Evolutionary conservation across 1,284 basidiomycete species (phyloP).

Genomic region (Puccinia horiana): DNA sequence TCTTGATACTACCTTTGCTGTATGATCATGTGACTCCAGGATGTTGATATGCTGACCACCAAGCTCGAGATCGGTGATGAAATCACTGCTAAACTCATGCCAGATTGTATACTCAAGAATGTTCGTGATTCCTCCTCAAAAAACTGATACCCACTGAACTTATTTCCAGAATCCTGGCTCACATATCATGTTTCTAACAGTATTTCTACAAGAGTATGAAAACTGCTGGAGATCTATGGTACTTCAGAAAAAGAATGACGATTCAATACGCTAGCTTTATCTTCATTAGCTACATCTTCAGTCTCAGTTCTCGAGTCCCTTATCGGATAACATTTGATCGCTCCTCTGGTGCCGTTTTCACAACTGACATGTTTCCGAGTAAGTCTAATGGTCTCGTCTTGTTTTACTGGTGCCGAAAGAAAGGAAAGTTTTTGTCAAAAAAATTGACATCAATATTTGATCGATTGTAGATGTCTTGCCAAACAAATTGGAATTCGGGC

Average conservation of each 20-base stretch:
- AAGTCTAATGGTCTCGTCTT: slow-evolving; percentile 53
- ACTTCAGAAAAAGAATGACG: slow-evolving; percentile 95
- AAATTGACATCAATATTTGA: slow-evolving; percentile 12
- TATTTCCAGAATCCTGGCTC: slow-evolving; percentile 2
- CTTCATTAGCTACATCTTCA: slow-evolving; percentile 90
- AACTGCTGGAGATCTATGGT: slow-evolving; percentile 84
- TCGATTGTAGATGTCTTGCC: slow-evolving; percentile 60
- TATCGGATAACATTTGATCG: slow-evolving; percentile 84
- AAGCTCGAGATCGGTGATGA: slow-evolving; percentile 91
- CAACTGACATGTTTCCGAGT: slow-evolving; percentile 87
- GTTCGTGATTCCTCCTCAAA: slow-evolving; percentile 62
- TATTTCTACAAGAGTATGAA: slow-evolving; percentile 87
- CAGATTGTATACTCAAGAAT: slow-evolving; percentile 80
- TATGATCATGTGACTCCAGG: neutral
- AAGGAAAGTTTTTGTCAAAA: neutral
- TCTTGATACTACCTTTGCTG: neutral
- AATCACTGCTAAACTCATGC: slow-evolving; percentile 82
- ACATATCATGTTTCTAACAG: slow-evolving; percentile 61
- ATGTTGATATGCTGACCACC: slow-evolving; percentile 57
- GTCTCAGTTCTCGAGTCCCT: slow-evolving; percentile 79
- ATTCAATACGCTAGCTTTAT: slow-evolving; percentile 81
- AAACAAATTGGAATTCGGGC: slow-evolving; percentile 54
- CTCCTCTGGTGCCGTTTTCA: slow-evolving; percentile 81
- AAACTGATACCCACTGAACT: neutral
- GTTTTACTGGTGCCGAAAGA: neutral